These are phyloP conservation scores for Iris macrosiphon DNA, from an alignment of 106 monocot genomes.

Conservation along the genomic window DNA sequence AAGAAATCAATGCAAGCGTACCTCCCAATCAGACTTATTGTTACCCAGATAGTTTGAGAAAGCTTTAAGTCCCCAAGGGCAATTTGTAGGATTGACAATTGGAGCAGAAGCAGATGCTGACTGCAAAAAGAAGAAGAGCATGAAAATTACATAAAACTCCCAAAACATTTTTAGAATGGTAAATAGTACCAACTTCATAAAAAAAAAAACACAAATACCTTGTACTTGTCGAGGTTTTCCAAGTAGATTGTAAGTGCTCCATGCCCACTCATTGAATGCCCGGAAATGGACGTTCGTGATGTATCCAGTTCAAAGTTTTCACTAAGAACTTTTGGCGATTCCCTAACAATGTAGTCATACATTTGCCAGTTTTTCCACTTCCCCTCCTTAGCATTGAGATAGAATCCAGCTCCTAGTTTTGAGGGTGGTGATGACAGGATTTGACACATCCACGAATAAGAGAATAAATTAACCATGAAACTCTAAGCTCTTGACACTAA, in stretches of 20 bases:
- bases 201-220: no score
- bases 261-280: slow-evolving; percentile 99
- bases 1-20: no score
- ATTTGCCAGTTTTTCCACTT: slow-evolving; percentile 99
- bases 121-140: slow-evolving; percentile 37
- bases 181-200: no score
- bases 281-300: slow-evolving; percentile 74
- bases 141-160: not conserved
- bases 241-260: slow-evolving; percentile 89
- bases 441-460: no score
- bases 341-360: slow-evolving; percentile 94
- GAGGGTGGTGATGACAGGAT: no score
- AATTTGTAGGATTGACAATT: slow-evolving; percentile 78
- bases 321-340: slow-evolving; percentile 68
- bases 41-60: slow-evolving; percentile 90
- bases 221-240: slow-evolving; percentile 76
- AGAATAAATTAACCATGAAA: no score
- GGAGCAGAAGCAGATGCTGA: slow-evolving; percentile 93
- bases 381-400: slow-evolving; percentile 77
- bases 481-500: no score
- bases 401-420: slow-evolving; percentile 94
- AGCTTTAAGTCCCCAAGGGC: slow-evolving; percentile 95
- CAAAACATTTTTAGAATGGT: no score
- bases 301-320: slow-evolving; percentile 84
- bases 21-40: slow-evolving; percentile 82